Conservation (phyloP, 2,329 filamentous ascomycete genomes). For the Penicillium brasilianum region DNA sequence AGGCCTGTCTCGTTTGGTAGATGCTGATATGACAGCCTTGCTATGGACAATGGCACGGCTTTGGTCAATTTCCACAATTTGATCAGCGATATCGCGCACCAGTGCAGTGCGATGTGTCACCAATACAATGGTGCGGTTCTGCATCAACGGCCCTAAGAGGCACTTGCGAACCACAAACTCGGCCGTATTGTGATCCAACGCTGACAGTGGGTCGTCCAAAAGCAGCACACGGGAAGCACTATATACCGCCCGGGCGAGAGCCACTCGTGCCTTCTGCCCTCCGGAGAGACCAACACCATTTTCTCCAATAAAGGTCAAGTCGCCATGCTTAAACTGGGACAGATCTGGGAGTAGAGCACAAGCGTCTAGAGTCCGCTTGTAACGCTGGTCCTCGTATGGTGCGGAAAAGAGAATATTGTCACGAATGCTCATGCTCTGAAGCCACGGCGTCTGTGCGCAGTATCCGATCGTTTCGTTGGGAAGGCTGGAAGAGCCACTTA, state of each 20-base stretch:
- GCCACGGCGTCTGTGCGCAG: constrained; percentile 69
- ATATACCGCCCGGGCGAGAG: constrained; percentile 66
- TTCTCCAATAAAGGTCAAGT: constrained; percentile 65
- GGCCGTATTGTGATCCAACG: constrained; percentile 68
- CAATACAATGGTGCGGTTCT: constrained; percentile 61
- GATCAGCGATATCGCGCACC: constrained; percentile 72
- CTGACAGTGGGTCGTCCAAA: constrained; percentile 65
- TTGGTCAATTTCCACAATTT: constrained; percentile 72
- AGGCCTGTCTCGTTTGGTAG: constrained; percentile 45
- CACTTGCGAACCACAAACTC: constrained; percentile 64
- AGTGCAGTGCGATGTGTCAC: constrained; percentile 73
- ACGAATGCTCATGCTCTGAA: constrained; percentile 71
- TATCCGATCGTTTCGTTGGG: constrained; percentile 65
- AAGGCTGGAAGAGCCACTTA: constrained; percentile 56
- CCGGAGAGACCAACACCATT: constrained; percentile 67
- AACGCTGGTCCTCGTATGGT: constrained; percentile 71
- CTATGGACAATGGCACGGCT: constrained; percentile 61
- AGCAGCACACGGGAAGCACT: constrained; percentile 60
- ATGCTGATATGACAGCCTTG: constrained; percentile 53
- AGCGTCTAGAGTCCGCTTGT: constrained; percentile 69
- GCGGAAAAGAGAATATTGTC: constrained; percentile 71
- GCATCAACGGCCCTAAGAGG: constrained; percentile 59
- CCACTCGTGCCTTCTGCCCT: constrained; percentile 65
- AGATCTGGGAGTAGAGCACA: constrained; percentile 68
- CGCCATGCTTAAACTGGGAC: constrained; percentile 66